Base-by-base conservation (phyloP, 73 alveolate genomes). In the Blepharisma japonicum region DNA sequence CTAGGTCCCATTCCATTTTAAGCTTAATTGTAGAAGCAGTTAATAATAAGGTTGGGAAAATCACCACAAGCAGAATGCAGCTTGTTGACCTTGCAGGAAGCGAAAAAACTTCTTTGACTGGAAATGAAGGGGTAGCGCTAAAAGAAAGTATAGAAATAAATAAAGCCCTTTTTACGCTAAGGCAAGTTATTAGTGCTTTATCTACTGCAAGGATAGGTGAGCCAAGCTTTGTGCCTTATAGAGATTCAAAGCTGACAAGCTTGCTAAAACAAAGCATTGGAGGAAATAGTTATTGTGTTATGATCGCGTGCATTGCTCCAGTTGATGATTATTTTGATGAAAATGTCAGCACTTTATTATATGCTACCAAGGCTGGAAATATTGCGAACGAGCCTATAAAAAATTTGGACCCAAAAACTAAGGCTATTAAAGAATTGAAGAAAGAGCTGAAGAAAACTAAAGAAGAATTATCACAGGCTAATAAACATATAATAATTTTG, bases 81-180 rank as follows among this genome's bases (percentile, higher is more conserved):
- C 95, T 95, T 77, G 99, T 97, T 32, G 99, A 97, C 86, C 85
- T 97, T 71, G 99, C 99, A 18, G 99, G 99, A 6, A 86, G 97
- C 70, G 99, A 97, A 90, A 91, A 99, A 86, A 87, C 95, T 68
- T 91, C 96, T 68, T 98, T 95, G 71, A 87, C 97, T 2, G 93
- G 95, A 78, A 94, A 98, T 11, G 79, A 94, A 67, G 99, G 99
- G 6, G 97, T 87, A 45, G 94, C 94, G 99, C 83, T 94, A 20
- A 95, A 93, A 83, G 99, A 97, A 90, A 97, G 99, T 27, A 98
- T 98, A 55, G 92, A 94, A 78, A 97, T 97, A 47, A 97, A 97
- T 82, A 97, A 94, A 86, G 88, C 98, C 6, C 78, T 97, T 71
- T 97, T 97, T 84, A 97, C 98, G 55, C 80, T 97, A 48, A 98